These are phyloP conservation scores for Aspergillus neotritici DNA, from an alignment of 2,329 filamentous ascomycete genomes.

Conservation along the genomic window DNA sequence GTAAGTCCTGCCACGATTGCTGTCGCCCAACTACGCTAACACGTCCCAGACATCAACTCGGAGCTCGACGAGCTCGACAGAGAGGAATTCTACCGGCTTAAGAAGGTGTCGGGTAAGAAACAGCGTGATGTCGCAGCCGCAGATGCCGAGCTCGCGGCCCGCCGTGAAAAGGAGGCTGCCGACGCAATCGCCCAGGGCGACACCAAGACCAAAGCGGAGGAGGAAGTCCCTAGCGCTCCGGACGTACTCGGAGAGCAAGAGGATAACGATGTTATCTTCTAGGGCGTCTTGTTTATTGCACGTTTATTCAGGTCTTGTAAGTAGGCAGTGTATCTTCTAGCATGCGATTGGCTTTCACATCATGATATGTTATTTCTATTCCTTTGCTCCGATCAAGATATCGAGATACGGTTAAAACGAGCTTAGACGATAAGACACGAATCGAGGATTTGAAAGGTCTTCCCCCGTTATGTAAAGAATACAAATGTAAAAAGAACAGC, in stretches of 20 bases:
- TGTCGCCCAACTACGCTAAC: slow-evolving; percentile 1
- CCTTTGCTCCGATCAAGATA: too few relatives aligned
- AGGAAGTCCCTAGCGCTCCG: slow-evolving; percentile 40
- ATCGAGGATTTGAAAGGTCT: not conserved
- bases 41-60: slow-evolving; percentile 75
- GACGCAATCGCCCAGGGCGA: slow-evolving; percentile 56
- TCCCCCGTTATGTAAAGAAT: not conserved
- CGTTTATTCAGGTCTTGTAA: slow-evolving; percentile 12
- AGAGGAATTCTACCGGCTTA: slow-evolving; percentile 96
- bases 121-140: slow-evolving; percentile 67
- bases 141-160: slow-evolving; percentile 67
- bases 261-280: slow-evolving; percentile 85
- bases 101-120: slow-evolving; percentile 88
- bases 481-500: slow-evolving; percentile 1
- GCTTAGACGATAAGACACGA: too few relatives aligned
- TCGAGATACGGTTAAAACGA: not conserved
- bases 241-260: slow-evolving; percentile 72
- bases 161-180: slow-evolving; percentile 25
- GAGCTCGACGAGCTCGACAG: slow-evolving; percentile 95
- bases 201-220: slow-evolving; percentile 31
- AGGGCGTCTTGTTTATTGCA: slow-evolving; percentile 19
- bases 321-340: slow-evolving; percentile 17
- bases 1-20: slow-evolving; percentile 40
- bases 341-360: slow-evolving; percentile 11
- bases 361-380: not conserved